Percentiles rank a stretch among this genome's conserved stretches.
These are phyloP conservation scores for Albizia julibrissin DNA, from an alignment of 306 rosid genomes.

Conservation along the genomic window DNA sequence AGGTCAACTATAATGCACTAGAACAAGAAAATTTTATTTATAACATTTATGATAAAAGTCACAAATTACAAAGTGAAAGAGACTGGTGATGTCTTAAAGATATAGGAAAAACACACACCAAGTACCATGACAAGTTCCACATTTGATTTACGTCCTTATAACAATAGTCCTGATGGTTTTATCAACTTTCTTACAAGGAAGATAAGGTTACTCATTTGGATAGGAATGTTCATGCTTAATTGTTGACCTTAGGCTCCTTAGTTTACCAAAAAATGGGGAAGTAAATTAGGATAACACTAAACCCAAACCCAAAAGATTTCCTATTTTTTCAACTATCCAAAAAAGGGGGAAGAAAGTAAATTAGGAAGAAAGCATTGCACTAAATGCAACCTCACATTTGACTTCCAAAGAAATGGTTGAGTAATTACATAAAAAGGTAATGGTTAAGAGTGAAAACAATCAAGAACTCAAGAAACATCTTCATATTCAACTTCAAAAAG, in stretches of 20 bases:
- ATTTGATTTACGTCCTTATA: not conserved
- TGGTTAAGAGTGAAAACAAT: not conserved
- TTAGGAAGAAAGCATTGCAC: not conserved
- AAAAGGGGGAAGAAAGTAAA: no score
- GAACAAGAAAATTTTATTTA: not conserved
- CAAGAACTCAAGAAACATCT: not conserved
- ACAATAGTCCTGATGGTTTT: not conserved
- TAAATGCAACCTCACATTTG: slow-evolving; percentile 8
- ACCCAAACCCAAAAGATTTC: not conserved
- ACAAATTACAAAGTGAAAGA: not conserved
- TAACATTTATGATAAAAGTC: not conserved
- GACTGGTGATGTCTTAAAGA: not conserved
- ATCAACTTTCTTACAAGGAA: not conserved
- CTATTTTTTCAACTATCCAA: not conserved
- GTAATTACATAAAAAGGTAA: not conserved
- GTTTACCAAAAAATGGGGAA: not conserved
- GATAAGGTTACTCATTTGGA: no score
- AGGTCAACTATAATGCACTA: not conserved
- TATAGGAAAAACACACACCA: not conserved
- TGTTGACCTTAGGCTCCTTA: no score
- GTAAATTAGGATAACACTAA: not conserved
- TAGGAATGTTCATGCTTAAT: no score
- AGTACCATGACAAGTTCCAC: not conserved
- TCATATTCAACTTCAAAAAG: not conserved
- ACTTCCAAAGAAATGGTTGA: slow-evolving; percentile 20